Percentiles rank a stretch among this genome's conserved stretches.
Conservation (phyloP, 106 monocot genomes). For the Triglochin maritima region DNA sequence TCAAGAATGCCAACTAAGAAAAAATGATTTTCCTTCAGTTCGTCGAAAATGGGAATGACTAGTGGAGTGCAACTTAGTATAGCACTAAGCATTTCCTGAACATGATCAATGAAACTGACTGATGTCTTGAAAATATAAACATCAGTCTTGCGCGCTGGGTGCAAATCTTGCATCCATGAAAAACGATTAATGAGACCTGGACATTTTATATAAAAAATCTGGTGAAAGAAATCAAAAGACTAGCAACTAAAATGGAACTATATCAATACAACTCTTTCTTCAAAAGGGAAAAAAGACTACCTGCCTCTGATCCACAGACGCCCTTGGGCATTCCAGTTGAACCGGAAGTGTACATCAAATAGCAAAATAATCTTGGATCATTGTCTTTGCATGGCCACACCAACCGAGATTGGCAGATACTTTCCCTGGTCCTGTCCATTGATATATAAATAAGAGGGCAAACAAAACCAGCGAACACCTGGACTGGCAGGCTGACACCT, state of each 20-base stretch:
- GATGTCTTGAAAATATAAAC: conserved; percentile 85
- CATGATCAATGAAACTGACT: conserved; percentile 78
- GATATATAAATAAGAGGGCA: conserved; percentile 43
- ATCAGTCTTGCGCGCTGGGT: conserved; percentile 39
- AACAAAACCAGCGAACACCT: conserved; percentile 1
- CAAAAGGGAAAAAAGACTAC: conserved; percentile 21
- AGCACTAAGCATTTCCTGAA: conserved; percentile 79
- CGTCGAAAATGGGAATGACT: conserved; percentile 54
- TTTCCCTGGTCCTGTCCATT: conserved; percentile 18
- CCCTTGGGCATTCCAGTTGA: conserved; percentile 91
- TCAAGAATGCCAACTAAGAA: conserved; percentile 44
- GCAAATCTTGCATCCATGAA: conserved; percentile 76
- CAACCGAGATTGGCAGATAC: conserved; percentile 16
- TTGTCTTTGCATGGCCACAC: conserved; percentile 65
- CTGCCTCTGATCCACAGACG: conserved; percentile 85
- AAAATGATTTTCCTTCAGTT: conserved; percentile 45
- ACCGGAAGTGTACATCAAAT: conserved; percentile 94
- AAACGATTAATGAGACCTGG: conserved; percentile 84
- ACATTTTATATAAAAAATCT: not conserved
- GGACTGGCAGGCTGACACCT: no score
- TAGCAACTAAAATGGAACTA: not conserved
- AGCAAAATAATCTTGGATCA: conserved; percentile 58
- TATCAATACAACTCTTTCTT: not conserved
- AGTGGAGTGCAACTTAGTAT: conserved; percentile 48
- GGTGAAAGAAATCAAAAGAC: conserved; percentile 1